Percentiles rank a stretch among this genome's conserved stretches.
Conservation (phyloP, 2,329 filamentous ascomycete genomes). For the Fusarium nisikadoi region DNA sequence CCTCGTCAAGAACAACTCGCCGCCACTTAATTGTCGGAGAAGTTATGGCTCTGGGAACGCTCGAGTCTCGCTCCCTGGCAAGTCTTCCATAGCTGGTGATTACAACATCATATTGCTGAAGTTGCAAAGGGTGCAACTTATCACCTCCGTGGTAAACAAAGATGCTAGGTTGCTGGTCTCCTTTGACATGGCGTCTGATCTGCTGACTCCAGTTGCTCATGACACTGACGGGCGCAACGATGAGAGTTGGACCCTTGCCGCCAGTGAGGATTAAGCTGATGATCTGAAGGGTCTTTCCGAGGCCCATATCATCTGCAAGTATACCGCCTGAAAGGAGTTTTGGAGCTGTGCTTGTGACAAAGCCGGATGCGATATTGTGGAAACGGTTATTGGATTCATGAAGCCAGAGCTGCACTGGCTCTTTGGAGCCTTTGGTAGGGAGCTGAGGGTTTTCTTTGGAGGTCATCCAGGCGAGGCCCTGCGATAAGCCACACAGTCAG, state of each 20-base stretch:
- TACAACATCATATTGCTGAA: slow-evolving; percentile 77
- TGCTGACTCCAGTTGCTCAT: slow-evolving; percentile 93
- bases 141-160: slow-evolving; percentile 78
- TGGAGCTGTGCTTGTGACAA: slow-evolving; percentile 67
- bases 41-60: slow-evolving; percentile 55
- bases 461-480: slow-evolving; percentile 85
- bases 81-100: slow-evolving; percentile 88
- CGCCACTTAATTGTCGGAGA: slow-evolving; percentile 70
- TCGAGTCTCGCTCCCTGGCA: slow-evolving; percentile 68
- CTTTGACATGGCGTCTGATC: slow-evolving; percentile 75
- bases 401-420: slow-evolving; percentile 82
- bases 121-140: slow-evolving; percentile 66
- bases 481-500: slow-evolving; percentile 44
- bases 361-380: slow-evolving; percentile 72
- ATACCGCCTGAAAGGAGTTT: slow-evolving; percentile 82
- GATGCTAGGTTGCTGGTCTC: slow-evolving; percentile 71
- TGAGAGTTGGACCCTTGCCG: slow-evolving; percentile 73
- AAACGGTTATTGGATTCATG: slow-evolving; percentile 58
- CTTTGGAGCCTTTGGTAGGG: slow-evolving; percentile 66
- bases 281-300: slow-evolving; percentile 89
- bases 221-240: slow-evolving; percentile 83
- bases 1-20: slow-evolving; percentile 84
- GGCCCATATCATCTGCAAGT: slow-evolving; percentile 88
- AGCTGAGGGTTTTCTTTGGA: slow-evolving; percentile 77
- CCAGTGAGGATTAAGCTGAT: slow-evolving; percentile 79